Percentiles rank a stretch among this genome's conserved stretches.
These are phyloP conservation scores for Cercospora citrullina DNA, from an alignment of 2,329 filamentous ascomycete genomes.

Conservation along the genomic window DNA sequence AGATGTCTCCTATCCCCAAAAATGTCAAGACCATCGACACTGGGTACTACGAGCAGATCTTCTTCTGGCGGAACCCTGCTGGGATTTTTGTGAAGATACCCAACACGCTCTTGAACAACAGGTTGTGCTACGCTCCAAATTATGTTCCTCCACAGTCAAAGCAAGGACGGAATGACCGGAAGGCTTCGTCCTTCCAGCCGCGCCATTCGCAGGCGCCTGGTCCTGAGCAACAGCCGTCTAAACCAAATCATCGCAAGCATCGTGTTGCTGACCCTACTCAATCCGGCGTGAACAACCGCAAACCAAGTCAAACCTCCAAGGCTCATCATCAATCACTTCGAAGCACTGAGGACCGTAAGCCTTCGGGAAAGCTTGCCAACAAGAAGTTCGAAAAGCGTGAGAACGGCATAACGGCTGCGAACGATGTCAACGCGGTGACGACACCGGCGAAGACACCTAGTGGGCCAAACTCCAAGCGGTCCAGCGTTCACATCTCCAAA, in stretches of 20 bases:
- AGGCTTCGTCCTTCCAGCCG: not conserved
- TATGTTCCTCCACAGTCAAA: not conserved
- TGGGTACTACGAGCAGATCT: constrained; percentile 18
- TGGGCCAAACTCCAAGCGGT: constrained; percentile 3
- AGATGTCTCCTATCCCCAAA: constrained; percentile 18
- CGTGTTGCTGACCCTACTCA: not conserved
- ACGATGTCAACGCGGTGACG: not conserved
- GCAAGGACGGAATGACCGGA: not conserved
- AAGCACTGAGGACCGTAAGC: constrained; percentile 2
- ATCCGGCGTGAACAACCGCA: not conserved
- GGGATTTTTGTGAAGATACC: constrained; percentile 35
- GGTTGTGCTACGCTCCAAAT: constrained; percentile 24
- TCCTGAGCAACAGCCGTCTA: not conserved
- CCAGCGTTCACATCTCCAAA: constrained; percentile 4
- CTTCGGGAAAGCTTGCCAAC: constrained; percentile 9
- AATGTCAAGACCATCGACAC: constrained; percentile 21
- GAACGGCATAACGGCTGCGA: not conserved
- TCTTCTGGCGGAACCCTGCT: constrained; percentile 27
- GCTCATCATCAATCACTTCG: not conserved
- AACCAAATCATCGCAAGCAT: constrained; percentile 4
- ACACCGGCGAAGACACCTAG: constrained; percentile 4
- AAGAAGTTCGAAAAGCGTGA: constrained; percentile 12
- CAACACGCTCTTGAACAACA: constrained; percentile 28
- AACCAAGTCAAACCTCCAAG: constrained; percentile 3
- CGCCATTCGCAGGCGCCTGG: not conserved